Evolutionary conservation across 2,329 filamentous ascomycete species (phyloP), one percentile per base, ranked within the genome.

Genomic region (Colletotrichum lentis): DNA sequence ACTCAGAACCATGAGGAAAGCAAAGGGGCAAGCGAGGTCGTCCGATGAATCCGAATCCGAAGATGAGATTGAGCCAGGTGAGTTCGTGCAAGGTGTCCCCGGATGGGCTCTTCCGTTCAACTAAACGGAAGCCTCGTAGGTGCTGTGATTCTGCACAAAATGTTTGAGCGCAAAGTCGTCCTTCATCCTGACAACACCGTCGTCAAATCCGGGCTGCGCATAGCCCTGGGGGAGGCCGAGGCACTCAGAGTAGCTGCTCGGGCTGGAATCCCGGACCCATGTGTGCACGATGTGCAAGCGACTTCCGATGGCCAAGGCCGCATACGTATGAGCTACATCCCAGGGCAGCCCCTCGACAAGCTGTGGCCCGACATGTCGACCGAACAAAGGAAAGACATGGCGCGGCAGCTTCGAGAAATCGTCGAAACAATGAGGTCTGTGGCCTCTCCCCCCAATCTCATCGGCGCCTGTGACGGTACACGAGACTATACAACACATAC

Each of bases 401-500:
- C 70, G n/a, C 55, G 31, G 1, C 74, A 77, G 67, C 63, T 77
- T n/a, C 71, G 71, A 5, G 64, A n/a, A 0, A 72, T 77, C 1
- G 5, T 76, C 12, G 46, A 66, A 18, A 72, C 22, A 24, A 77
- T 77, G 75, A 65, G 73, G 54, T 69, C 71, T 27, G 50, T 74
- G 3, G 27, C 69, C 1, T 70, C 74, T 4, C 75, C 74, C 1
- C 53, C 69, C 3, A 4, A 66, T 12, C 58, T 72, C 44, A 74
- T 77, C 27, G 74, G 75, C 24, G 69, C 69, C 12, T 77, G 74
- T 63, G 73, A 73, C 52, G 72, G 73, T 14, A 70, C 41, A 72
- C 70, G 0, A 72, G 74, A 0, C 14, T 69, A 1, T 61, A 71
- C 56, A 70, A 68, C 8, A 73, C 72, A 0, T 73, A 74, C 60